Percentiles rank a stretch among this genome's conserved stretches.
Evolutionary conservation across 768 basidiomycete species (phyloP).

Genomic region (Lactifluus piperatus): DNA sequence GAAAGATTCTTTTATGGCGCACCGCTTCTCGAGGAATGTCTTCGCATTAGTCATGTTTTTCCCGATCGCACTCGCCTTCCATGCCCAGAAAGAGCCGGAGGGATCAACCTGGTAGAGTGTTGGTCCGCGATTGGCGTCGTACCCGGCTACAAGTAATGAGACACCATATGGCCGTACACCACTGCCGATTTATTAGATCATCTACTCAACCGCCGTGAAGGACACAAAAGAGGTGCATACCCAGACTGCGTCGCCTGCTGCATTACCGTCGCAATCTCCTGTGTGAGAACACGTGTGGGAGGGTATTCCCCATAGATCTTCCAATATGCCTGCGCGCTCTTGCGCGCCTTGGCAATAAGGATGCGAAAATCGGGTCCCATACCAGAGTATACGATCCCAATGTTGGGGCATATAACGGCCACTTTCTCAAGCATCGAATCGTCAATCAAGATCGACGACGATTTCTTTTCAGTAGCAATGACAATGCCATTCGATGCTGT

Average conservation of each 20-base stretch:
- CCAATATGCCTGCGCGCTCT: slow-evolving; percentile 99
- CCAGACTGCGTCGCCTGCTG: slow-evolving; percentile 98
- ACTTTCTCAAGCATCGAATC: slow-evolving; percentile 98
- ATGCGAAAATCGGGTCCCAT: slow-evolving; percentile 99
- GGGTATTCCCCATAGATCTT: slow-evolving; percentile 99
- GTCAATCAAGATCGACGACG: slow-evolving; percentile 95
- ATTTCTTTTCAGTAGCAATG: slow-evolving; percentile 99
- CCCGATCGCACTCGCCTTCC: slow-evolving; percentile 99
- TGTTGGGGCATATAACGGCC: slow-evolving; percentile 94
- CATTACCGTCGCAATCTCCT: slow-evolving; percentile 97
- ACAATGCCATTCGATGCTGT: slow-evolving; percentile 98
- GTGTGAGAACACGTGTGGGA: slow-evolving; percentile 89
- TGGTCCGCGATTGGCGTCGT: slow-evolving; percentile 90
- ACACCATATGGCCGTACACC: slow-evolving; percentile 99
- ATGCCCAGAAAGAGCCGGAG: slow-evolving; percentile 98
- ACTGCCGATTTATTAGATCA: slow-evolving; percentile 33
- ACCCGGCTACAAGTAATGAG: slow-evolving; percentile 93
- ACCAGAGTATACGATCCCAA: slow-evolving; percentile 98
- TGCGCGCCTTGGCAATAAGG: slow-evolving; percentile 87
- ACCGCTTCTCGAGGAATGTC: slow-evolving; percentile 99
- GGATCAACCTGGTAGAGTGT: slow-evolving; percentile 99
- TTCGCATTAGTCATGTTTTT: slow-evolving; percentile 99
- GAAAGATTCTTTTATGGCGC: slow-evolving; percentile 22
- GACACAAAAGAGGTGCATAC: slow-evolving; percentile 39
- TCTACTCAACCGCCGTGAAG: neutral